A percentile compares a stretch with the other conserved stretches of the same genome.
phyloP scores from a whole-genome alignment of 2,329 filamentous ascomycete genomes.

The Neocatenulostroma microsporum region DNA sequence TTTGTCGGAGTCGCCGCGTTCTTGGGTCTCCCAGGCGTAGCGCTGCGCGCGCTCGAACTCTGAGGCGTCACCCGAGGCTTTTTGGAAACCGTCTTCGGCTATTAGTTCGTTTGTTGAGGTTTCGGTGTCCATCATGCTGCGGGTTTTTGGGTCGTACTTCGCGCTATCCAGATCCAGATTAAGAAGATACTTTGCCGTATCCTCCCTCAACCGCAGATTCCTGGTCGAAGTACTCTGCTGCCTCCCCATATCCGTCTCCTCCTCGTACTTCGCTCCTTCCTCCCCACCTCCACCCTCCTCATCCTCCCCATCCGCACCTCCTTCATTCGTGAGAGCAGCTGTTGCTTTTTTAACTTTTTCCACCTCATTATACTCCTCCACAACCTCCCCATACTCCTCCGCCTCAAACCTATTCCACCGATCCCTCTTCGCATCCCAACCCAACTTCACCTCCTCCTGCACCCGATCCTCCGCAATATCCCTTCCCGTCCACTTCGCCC shows the following conservation, averaged over 20 bases:
- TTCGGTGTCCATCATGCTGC: slow-evolving; percentile 78
- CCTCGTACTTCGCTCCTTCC: slow-evolving; percentile 65
- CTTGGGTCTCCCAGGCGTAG: slow-evolving; percentile 94
- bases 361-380: slow-evolving; percentile 81
- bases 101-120: slow-evolving; percentile 73
- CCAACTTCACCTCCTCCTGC: slow-evolving; percentile 74
- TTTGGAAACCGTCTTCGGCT: slow-evolving; percentile 87
- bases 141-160: slow-evolving; percentile 94
- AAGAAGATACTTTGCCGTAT: slow-evolving; percentile 92
- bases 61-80: slow-evolving; percentile 78
- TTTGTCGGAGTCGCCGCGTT: slow-evolving; percentile 67
- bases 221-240: slow-evolving; percentile 85
- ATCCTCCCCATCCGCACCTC: slow-evolving; percentile 43
- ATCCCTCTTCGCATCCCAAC: slow-evolving; percentile 96
- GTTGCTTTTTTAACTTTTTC: slow-evolving; percentile 60
- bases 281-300: slow-evolving; percentile 44
- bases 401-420: slow-evolving; percentile 96
- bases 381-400: slow-evolving; percentile 74
- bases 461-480: slow-evolving; percentile 91
- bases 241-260: slow-evolving; percentile 93
- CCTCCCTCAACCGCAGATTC: slow-evolving; percentile 85
- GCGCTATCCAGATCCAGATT: slow-evolving; percentile 95
- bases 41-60: slow-evolving; percentile 85
- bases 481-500: slow-evolving; percentile 84
- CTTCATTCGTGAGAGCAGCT: slow-evolving; percentile 33